These are phyloP conservation scores for Begonia masoniana DNA, from an alignment of 306 rosid genomes.

Conservation along the genomic window DNA sequence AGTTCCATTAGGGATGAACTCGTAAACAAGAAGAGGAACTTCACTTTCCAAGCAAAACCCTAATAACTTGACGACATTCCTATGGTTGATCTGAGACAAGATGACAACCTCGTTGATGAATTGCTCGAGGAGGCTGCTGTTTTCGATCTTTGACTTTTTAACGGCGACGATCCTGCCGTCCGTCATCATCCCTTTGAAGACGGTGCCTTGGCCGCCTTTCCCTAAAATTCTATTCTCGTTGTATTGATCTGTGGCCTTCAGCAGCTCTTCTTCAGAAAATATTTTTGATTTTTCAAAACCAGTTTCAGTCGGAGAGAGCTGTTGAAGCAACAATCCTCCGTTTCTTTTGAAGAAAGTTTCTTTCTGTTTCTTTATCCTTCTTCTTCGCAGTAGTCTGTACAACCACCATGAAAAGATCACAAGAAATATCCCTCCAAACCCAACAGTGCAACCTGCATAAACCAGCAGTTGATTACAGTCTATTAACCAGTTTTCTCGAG, in stretches of 20 bases:
- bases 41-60: constrained; percentile 57
- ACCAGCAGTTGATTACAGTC: no score
- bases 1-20: constrained; percentile 42
- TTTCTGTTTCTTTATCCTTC: constrained; percentile 8
- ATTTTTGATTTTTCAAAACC: constrained; percentile 23
- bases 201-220: constrained; percentile 17
- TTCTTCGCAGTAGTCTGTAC: constrained; percentile 15
- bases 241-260: constrained; percentile 28
- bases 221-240: constrained; percentile 13
- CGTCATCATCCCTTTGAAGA: constrained; percentile 16
- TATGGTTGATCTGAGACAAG: constrained; percentile 42
- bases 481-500: no score
- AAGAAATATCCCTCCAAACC: constrained; percentile 20
- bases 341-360: constrained; percentile 40
- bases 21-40: constrained; percentile 43
- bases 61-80: constrained; percentile 19
- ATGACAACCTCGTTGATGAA: constrained; percentile 35
- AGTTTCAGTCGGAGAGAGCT: constrained; percentile 15
- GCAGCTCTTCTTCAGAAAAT: constrained; percentile 32
- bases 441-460: constrained; percentile 30
- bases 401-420: constrained; percentile 20
- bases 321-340: constrained; percentile 40
- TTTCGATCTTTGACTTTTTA: constrained; percentile 25
- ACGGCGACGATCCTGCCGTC: constrained; percentile 19
- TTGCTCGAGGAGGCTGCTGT: constrained; percentile 17